phyloP scores from a whole-genome alignment of 1,284 basidiomycete genomes.

The Schizopora paradoxa region DNA sequence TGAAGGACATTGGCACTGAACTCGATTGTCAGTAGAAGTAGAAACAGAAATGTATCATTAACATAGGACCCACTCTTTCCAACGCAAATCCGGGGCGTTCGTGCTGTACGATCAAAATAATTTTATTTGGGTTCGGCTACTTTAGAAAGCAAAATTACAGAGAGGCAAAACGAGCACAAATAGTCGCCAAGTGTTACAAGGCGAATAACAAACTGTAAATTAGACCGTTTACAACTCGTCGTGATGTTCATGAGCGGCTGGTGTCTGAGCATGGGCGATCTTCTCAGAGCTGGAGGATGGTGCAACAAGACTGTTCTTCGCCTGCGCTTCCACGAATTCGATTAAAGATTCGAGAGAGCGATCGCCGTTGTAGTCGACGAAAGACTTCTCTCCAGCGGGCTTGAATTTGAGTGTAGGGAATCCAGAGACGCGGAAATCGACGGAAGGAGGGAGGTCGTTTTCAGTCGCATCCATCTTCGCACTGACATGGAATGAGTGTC shows the following conservation, averaged over 20 bases:
- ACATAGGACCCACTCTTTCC: no score
- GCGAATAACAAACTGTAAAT: no score
- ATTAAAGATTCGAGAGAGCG: conserved; percentile 82
- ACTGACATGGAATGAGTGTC: conserved; percentile 39
- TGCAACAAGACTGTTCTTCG: conserved; percentile 60
- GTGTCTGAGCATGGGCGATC: conserved; percentile 8
- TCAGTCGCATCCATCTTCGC: conserved; percentile 96
- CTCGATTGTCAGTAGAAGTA: no score
- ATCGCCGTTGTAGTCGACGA: conserved; percentile 92
- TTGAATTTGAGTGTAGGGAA: conserved; percentile 99
- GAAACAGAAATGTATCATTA: no score
- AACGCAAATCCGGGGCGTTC: no score
- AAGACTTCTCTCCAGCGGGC: conserved; percentile 79
- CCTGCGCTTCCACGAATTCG: conserved; percentile 79
- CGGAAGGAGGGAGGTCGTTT: conserved; percentile 89
- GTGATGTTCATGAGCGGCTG: conserved; percentile 8
- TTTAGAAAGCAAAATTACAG: no score
- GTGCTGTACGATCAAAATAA: no score
- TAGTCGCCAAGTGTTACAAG: no score
- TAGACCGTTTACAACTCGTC: conserved; percentile 17
- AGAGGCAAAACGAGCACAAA: no score
- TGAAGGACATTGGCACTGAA: no score
- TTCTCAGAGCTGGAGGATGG: neutral
- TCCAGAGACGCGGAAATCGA: conserved; percentile 79
- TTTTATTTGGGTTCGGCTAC: no score